phyloP scores from a whole-genome alignment of 192 early-diverging fungal genomes.

The Entophlyctis luteolus region DNA sequence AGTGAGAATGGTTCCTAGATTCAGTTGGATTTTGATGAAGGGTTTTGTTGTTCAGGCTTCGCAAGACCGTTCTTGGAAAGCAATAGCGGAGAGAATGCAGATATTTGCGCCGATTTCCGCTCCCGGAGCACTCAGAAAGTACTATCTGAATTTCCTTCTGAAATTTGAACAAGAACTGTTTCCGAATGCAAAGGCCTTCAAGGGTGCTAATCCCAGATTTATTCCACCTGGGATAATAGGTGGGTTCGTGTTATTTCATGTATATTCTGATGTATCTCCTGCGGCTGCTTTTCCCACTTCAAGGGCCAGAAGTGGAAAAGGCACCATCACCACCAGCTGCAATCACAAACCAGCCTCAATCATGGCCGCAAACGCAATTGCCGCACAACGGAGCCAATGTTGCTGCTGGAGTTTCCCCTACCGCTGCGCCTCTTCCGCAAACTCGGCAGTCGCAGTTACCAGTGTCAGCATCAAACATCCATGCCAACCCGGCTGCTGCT shows the following conservation, averaged over 20 bases:
- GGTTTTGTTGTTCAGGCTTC: not conserved
- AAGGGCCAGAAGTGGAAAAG: constrained; percentile 12
- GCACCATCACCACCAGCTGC: not conserved
- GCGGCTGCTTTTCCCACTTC: too few relatives aligned
- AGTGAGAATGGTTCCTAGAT: not conserved
- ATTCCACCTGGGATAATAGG: constrained; percentile 21
- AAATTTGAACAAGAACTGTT: constrained; percentile 10
- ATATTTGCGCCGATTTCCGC: constrained; percentile 14
- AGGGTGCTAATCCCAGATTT: constrained; percentile 17
- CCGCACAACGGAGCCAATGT: not conserved
- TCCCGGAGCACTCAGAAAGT: constrained; percentile 9
- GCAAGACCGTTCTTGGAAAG: not conserved
- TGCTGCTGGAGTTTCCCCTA: too few relatives aligned
- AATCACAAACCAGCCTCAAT: not conserved
- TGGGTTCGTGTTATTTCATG: not conserved
- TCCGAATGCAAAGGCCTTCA: constrained; percentile 11
- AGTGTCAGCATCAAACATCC: too few relatives aligned
- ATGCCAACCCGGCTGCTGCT: too few relatives aligned
- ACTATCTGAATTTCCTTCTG: not conserved
- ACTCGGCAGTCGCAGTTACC: too few relatives aligned
- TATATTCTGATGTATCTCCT: not conserved
- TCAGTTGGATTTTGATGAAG: not conserved
- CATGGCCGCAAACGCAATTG: not conserved
- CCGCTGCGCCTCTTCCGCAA: too few relatives aligned
- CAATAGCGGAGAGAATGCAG: constrained; percentile 11